Evolutionary conservation across 345 rosid genomes (phyloP), one percentile per base, ranked within the genome.

Genomic region (Eucalyptus microcorys): DNA sequence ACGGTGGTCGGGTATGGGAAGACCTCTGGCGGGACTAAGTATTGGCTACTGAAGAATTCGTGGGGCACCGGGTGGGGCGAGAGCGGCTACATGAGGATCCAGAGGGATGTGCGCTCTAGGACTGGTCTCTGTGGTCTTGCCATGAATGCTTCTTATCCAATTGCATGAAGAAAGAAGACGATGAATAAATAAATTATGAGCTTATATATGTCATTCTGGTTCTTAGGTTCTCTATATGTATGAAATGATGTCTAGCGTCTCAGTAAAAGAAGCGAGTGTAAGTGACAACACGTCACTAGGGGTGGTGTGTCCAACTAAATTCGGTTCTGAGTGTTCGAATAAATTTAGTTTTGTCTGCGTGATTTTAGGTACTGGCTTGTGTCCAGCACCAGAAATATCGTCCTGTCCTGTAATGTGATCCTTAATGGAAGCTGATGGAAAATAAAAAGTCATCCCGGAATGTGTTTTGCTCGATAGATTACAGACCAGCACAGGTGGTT

Each of bases 1-100:
- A 92, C 94, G 3, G 85, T 92, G 1, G 91, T 96, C 34, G 96
- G 96, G n/a, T 95, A 95, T 22, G 96, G 95, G n/a, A 87, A 87
- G 37, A 86, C 57, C 61, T 42, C n/a, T 7, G 92, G 88, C 12
- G 95, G 95, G 47, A 91, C 90, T 3, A 64, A 64, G 66, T 88
- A 85, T 48, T 88, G 90, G 87, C 32, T 88, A 40, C 21, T 88
- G 61, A 88, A 85, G 57, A 88, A 88, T 42, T 88, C 89, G 32
- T 88, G 89, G 89, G 89, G 89, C 7, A 83, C 57, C 19, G 47
- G 24, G 8, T 88, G 87, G 90, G 90, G 87, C 12, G 90, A 88
- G 57, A 68, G 40, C 21, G 90, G 90, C 42, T 88, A 95, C 79
- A 91, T 94, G 90, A 93, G 93, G 91, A 92, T 96, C 86, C 53